Percentiles rank a stretch among this genome's conserved stretches.
Conservation (phyloP, 176 grass and related monocot genomes). For the Otatea glauca region DNA sequence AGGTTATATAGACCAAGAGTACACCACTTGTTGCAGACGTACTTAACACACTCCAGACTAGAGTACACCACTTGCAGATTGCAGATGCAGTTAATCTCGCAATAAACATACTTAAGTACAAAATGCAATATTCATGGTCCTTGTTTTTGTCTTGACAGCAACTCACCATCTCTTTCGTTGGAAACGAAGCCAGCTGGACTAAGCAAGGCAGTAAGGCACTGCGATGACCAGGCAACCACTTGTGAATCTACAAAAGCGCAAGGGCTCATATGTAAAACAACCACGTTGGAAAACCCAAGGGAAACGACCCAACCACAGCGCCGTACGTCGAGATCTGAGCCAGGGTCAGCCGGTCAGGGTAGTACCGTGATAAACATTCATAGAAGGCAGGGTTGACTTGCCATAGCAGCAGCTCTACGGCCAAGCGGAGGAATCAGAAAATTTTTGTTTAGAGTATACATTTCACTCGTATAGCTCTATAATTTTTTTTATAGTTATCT, state of each 20-base stretch:
- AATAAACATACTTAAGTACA: not conserved
- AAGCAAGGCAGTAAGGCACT: not conserved
- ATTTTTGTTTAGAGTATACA: no score
- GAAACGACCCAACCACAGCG: slow-evolving; percentile 19
- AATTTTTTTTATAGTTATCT: no score
- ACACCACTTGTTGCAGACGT: not conserved
- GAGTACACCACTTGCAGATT: not conserved
- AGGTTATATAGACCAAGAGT: not conserved
- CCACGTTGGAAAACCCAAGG: not conserved
- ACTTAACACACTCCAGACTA: not conserved
- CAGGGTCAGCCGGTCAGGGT: not conserved
- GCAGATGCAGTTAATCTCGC: not conserved
- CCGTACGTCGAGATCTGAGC: slow-evolving; percentile 13
- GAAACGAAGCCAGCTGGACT: not conserved
- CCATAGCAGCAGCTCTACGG: no score
- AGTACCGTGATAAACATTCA: not conserved
- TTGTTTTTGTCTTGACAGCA: not conserved
- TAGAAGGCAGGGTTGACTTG: slow-evolving; percentile 39
- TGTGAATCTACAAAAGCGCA: not conserved
- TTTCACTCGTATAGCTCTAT: no score
- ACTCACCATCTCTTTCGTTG: not conserved
- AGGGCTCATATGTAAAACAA: slow-evolving; percentile 8
- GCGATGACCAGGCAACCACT: not conserved
- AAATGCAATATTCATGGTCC: not conserved
- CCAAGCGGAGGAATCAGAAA: no score